Evolutionary conservation across 2,329 filamentous ascomycete genomes (phyloP), one percentile per base, ranked within the genome.

Genomic region (Nigrospora osmanthi): DNA sequence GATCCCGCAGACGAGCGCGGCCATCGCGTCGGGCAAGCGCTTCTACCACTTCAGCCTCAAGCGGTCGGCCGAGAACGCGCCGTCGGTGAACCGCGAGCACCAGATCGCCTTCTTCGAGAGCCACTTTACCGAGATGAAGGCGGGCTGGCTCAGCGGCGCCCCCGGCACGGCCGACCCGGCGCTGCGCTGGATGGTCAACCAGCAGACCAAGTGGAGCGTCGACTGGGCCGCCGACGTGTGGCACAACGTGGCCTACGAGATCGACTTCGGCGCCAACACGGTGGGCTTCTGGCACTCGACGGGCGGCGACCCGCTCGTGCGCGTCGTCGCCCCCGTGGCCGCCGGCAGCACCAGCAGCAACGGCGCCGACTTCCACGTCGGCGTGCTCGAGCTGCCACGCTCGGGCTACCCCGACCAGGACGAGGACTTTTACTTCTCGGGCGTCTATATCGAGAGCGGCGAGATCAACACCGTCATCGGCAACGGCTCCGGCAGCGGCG

Each of bases 231-330:
- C 82, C 1, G 78, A 73, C 35, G 76, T 81, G 11, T 88, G 84
- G 84, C 83, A 88, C 62, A 89, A 89, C 59, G 72, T 87, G 54
- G 84, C 83, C 40, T 87, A 87, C 56, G 82, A 81, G 59, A 85
- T 87, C 47, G 76, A 88, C 67, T 89, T 88, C 55, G 64, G 63
- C 14, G 73, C 68, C 35, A 67, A 73, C 52, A 78, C 72, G 6
- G 81, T 88, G 30, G 76, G 75, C 12, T 80, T 87, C 64, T 87
- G 81, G 76, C 81, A 87, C 62, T 85, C 81, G 1, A 82, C 78
- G 14, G 83, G 81, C 33, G 67, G 68, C 13, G 72, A 74, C 33
- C 64, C 74, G 16, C 66, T 88, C 17, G 70, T 64, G 45, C 72
- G 78, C 58, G 75, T 76, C 1, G 80, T 81, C 5, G 71, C 73